These are phyloP conservation scores for Phytophthora fragariae DNA, from an alignment of 352 stramenopile species.

Conservation along the genomic window DNA sequence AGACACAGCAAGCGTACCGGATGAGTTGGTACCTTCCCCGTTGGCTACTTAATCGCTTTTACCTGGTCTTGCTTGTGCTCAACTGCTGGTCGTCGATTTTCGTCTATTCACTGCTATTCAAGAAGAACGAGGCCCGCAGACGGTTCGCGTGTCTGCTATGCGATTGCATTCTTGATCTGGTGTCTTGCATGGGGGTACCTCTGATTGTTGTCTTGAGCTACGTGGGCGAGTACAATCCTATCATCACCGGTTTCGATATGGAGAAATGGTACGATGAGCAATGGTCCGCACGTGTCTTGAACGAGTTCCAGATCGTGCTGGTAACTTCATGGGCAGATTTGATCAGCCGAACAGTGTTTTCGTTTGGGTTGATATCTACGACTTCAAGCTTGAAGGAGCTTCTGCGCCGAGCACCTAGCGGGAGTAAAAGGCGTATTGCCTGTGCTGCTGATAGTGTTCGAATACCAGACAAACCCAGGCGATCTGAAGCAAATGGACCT, in stretches of 20 bases:
- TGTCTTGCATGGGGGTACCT: slow-evolving; percentile 21
- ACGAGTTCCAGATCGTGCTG: slow-evolving; percentile 31
- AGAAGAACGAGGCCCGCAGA: slow-evolving; percentile 1
- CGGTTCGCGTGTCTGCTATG: slow-evolving; percentile 14
- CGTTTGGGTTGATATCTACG: slow-evolving; percentile 18
- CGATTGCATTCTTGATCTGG: slow-evolving; percentile 23
- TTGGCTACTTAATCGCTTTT: slow-evolving; percentile 32
- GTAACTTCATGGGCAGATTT: slow-evolving; percentile 27
- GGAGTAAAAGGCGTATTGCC: neutral
- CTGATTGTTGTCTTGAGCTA: slow-evolving; percentile 16
- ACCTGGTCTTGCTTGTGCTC: slow-evolving; percentile 22
- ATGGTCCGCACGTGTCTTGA: slow-evolving; percentile 20
- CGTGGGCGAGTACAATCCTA: slow-evolving; percentile 3
- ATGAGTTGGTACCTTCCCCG: slow-evolving; percentile 29
- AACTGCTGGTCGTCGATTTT: slow-evolving; percentile 23
- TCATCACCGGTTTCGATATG: slow-evolving; percentile 9
- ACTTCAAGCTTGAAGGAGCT: slow-evolving; percentile 23
- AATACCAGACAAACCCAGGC: slow-evolving; percentile 8
- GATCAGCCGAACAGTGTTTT: slow-evolving; percentile 20
- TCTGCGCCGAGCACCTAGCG: neutral
- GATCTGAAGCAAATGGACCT: neutral
- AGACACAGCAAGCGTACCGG: slow-evolving; percentile 18
- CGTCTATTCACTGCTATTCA: slow-evolving; percentile 9
- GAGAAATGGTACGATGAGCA: slow-evolving; percentile 26
- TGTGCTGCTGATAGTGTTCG: slow-evolving; percentile 12